Evolutionary conservation across 495 filamentous ascomycete species (phyloP).

Genomic region (Aspergillus homomorphus): DNA sequence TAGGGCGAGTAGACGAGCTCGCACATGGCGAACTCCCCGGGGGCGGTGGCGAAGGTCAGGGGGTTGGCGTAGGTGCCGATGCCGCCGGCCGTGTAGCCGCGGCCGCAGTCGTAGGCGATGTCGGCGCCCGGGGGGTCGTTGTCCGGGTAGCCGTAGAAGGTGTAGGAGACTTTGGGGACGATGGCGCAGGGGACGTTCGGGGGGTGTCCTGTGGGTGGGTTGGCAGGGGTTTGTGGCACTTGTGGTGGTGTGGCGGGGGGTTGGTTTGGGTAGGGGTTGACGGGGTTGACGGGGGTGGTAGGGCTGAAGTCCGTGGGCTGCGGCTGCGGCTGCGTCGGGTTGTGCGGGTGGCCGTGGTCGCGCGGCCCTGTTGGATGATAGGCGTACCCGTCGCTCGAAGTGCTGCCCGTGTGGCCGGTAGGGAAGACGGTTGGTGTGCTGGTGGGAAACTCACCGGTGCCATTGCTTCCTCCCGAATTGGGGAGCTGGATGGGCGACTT

Average conservation of each 20-base stretch:
- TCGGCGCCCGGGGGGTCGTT: slow-evolving; percentile 39
- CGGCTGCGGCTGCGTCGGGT: too few relatives aligned
- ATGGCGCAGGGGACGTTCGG: background rate
- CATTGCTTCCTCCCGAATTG: background rate
- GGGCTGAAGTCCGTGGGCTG: too few relatives aligned
- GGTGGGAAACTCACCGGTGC: background rate
- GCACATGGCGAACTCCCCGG: slow-evolving; percentile 36
- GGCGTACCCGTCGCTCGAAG: too few relatives aligned
- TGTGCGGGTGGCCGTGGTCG: too few relatives aligned
- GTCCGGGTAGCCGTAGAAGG: slow-evolving; percentile 41
- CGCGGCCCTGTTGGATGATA: too few relatives aligned
- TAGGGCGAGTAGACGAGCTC: slow-evolving; percentile 44
- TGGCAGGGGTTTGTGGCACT: background rate
- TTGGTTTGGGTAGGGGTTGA: background rate
- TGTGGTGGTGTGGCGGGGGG: background rate
- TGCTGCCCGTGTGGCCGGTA: too few relatives aligned
- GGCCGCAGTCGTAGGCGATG: slow-evolving; percentile 35
- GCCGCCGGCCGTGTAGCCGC: slow-evolving; percentile 26
- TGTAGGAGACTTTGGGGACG: slow-evolving; percentile 8
- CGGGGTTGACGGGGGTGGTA: too few relatives aligned
- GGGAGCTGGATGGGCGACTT: background rate
- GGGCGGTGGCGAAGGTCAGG: slow-evolving; percentile 44
- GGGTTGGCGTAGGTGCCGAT: slow-evolving; percentile 42
- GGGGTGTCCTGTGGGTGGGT: too few relatives aligned
- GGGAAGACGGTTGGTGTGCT: too few relatives aligned